Base-by-base conservation (phyloP, 2,329 filamentous ascomycete species). In the Beauveria brongniartii region DNA sequence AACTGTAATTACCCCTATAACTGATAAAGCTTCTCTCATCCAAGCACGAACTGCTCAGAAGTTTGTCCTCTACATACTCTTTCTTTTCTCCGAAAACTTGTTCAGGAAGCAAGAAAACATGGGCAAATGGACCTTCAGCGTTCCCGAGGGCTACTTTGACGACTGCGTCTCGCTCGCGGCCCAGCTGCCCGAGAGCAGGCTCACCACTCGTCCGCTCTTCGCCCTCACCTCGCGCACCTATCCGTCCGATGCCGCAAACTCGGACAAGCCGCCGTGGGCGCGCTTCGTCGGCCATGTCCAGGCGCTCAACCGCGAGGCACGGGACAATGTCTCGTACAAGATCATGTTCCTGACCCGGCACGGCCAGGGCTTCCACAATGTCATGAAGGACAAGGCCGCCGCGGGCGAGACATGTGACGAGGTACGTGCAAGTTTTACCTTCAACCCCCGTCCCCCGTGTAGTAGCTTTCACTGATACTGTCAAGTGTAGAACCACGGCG, bases 301-400 rank as follows among this genome's bases (percentile, higher is more conserved):
- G 4, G 71, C 73, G 28, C 69, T 84, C 48, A 82, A 83, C 67
- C 59, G 71, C 10, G 67, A 73, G 7, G 72, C 74, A 3, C 71
- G 75, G 0, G 65, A 70, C 3, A 76, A 73, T 57, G 76, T 78
- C n/a, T 69, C 68, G 16, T 87, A 84, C 71, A 81, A 82, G 61
- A 74, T 86, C 14, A 63, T 85, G 12, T 77, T 73, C 63, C 72
- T 85, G 61, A 83, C 80, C 24, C 77, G 84, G 16, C 84, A 86
- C 66, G 83, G 84, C 16, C 74, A 83, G 65, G 83, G 83, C 26
- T 73, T 68, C 57, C 75, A 78, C 54, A 78, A 78, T 37, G 34
- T 5, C 61, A 71, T 72, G 57, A 81, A 80, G 59, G 79, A 84
- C 64, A 72, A 75, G n/a, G 80, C 78, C 65, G 84, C 84, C 61